Evolutionary conservation across 2,329 filamentous ascomycete genomes (phyloP).

Genomic region (Fusarium multiceps): DNA sequence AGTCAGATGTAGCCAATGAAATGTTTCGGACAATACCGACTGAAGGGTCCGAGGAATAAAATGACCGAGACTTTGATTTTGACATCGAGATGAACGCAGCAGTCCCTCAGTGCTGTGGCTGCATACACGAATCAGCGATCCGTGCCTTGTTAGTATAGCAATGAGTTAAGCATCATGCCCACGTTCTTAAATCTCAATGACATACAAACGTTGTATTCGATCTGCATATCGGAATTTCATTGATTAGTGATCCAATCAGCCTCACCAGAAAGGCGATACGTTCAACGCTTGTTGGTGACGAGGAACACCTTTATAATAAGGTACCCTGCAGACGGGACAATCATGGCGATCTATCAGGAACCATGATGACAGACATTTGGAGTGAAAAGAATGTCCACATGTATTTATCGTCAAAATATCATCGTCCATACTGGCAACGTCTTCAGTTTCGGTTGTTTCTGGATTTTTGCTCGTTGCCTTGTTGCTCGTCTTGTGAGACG

Average conservation of each 20-base stretch:
- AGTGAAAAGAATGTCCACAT: conserved; percentile 56
- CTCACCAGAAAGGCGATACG: conserved; percentile 41
- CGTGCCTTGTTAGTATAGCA: neutral
- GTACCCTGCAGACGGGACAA: conserved; percentile 54
- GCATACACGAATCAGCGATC: neutral
- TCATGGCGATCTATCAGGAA: conserved; percentile 51
- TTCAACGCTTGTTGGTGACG: conserved; percentile 24
- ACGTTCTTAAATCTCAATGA: neutral
- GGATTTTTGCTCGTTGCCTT: neutral
- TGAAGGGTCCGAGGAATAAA: neutral
- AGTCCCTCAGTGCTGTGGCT: neutral
- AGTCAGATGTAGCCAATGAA: neutral
- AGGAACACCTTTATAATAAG: conserved; percentile 46
- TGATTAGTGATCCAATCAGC: conserved; percentile 21
- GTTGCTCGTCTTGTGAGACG: conserved; percentile 3
- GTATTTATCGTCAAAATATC: conserved; percentile 52
- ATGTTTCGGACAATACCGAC: neutral
- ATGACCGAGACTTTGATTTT: conserved; percentile 7
- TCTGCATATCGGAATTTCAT: neutral
- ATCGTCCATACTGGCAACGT: conserved; percentile 11
- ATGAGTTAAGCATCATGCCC: conserved; percentile 4
- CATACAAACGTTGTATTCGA: neutral
- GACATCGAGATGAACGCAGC: conserved; percentile 19
- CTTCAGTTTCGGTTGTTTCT: neutral
- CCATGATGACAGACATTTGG: conserved; percentile 55